Base-by-base conservation (phyloP, 2,329 filamentous ascomycete species). In the Cryphonectria carpinicola region DNA sequence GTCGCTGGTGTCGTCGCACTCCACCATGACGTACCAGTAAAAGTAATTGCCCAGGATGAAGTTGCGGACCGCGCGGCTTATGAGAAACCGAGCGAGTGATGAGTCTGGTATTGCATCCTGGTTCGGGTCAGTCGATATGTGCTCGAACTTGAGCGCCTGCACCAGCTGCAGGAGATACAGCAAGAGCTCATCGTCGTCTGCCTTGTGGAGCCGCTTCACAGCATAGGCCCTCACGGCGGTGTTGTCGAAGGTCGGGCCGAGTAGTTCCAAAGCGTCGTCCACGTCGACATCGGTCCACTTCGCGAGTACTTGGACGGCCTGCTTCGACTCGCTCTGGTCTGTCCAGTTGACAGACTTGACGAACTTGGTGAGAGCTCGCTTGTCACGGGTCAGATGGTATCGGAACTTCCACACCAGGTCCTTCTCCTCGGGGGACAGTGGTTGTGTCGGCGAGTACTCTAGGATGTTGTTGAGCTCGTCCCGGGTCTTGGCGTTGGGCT, bases 11-110 rank as follows among this genome's bases (percentile, higher is more conserved):
- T 98, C 95, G 75, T 97, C 94, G 75, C 95, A 97, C 81, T 99
- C 97, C 1, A 99, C 96, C 90, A 98, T 98, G 2, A 99, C 86
- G 80, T 98, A 99, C 96, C 96, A 99, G 80, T 98, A 93, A 68
- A 99, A 89, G 81, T 97, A 97, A 79, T 97, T 99, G 41, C 95
- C 96, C 1, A 99, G 87, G 71, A 92, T 91, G 77, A 98, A 93
- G 77, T 97, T 98, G 73, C 91, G 90, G 19, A 93, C 92, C 4
- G 96, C 97, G 49, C 96, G 89, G 1, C 92, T 89, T 69, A 99
- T 96, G 3, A 99, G 85, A 78, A 99, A 99, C 35, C 89, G 89
- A 2, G 95, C 95, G 7, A 99, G 84, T 0, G 95, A 97, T 0
- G 95, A 97, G 76, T 96, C 92, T 63, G 89, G 87, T 0, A 86